Percentiles rank a stretch among this genome's conserved stretches.
Conservation (phyloP, 306 rosid species). For the Albizia julibrissin region DNA sequence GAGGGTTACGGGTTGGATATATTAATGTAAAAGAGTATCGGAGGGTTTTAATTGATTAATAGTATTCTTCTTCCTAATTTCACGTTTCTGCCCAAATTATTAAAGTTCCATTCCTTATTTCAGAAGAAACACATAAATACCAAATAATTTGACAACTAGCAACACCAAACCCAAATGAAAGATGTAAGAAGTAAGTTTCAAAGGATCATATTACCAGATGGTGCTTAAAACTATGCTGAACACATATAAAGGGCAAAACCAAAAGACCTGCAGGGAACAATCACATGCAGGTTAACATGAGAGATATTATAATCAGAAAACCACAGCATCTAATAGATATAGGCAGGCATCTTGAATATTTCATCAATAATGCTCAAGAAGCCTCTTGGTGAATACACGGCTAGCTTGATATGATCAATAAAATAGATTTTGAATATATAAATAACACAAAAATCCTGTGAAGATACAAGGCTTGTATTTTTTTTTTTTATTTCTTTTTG, state of each 20-base stretch:
- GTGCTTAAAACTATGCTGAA: conserved; percentile 82
- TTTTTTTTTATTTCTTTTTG: no score
- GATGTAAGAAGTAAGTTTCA: neutral
- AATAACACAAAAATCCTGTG: neutral
- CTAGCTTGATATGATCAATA: neutral
- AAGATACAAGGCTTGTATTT: neutral
- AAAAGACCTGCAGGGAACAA: conserved; percentile 59
- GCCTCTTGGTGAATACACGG: neutral
- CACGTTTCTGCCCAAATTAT: neutral
- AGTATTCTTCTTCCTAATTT: conserved; percentile 13
- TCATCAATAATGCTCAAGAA: conserved; percentile 20
- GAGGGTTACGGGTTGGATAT: neutral
- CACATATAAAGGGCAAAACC: conserved; percentile 88
- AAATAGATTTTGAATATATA: neutral
- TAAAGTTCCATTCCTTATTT: conserved; percentile 12
- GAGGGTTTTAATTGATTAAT: neutral
- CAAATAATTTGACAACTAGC: conserved; percentile 14
- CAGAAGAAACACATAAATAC: neutral
- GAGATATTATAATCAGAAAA: conserved; percentile 17
- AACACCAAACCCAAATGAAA: conserved; percentile 13
- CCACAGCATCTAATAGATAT: conserved; percentile 8
- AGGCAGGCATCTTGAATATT: conserved; percentile 25
- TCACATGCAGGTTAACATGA: conserved; percentile 23
- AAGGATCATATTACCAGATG: conserved; percentile 62
- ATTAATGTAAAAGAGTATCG: neutral